Evolutionary conservation across 805 yeast genomes (phyloP), one percentile per base, ranked within the genome.

Genomic region (Lipomyces yamanashiensis): DNA sequence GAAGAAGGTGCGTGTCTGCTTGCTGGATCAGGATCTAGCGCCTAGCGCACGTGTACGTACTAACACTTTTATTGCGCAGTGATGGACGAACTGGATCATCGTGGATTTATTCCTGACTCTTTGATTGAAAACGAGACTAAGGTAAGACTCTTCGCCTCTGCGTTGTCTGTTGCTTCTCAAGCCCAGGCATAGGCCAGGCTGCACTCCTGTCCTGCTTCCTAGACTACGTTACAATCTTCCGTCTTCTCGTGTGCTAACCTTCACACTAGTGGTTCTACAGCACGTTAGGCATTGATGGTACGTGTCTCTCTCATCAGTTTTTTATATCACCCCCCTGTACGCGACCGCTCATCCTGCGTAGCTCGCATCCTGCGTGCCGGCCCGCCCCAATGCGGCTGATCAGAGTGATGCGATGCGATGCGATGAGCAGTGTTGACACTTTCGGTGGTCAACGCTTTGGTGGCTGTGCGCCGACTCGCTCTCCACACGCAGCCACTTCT

Each of bases 61-160:
- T 44, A 36, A 40, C 40, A 13, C 12, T 37, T 10, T 41, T 45
- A 23, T 43, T n/a, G 17, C 33, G 28, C 82, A 66, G 98, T 93
- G 50, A 84, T 91, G 76, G 96, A 91, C 74, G 81, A 85, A 47
- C 79, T 93, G 61, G 96, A 91, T 74, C 81, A 83, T 59, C 85
- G 87, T 40, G 98, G 97, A 0, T 90, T 93, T 73, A 89, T 93
- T 65, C 99, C 98, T 9, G 96, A 89, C 71, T 78, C 84, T 61
- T 81, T 91, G 71, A 89, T 93, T 69, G 97, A 92, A 76, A 80
- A 83, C 60, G 98, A 93, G 77, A 87, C 93, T 7, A 84, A 81
- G 62, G 76, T 73, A 60, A 37, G 74, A 66, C 45, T 17, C 8
- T n/a, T 7, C 19, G 13, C 10, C 33, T 53, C 55, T 28, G 34